Percentiles rank a stretch among this genome's conserved stretches.
Evolutionary conservation across 768 basidiomycete species (phyloP).

Genomic region (Pilatotrama ljubarskyi): DNA sequence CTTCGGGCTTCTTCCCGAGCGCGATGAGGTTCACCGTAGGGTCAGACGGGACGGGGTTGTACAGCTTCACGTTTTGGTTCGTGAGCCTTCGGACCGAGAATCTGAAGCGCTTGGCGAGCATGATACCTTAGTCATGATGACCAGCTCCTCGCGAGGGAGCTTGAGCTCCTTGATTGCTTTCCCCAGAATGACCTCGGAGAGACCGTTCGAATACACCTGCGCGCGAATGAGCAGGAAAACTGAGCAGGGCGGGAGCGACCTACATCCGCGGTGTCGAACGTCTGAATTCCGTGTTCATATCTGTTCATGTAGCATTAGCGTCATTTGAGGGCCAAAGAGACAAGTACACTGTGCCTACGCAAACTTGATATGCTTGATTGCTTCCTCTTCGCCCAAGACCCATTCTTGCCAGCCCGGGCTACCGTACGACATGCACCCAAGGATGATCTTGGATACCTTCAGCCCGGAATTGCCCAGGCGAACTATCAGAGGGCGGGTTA

Average conservation of each 20-base stretch:
- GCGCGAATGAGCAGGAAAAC: not conserved
- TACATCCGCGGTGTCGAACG: constrained; percentile 35
- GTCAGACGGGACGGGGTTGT: constrained; percentile 12
- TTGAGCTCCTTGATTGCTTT: constrained; percentile 44
- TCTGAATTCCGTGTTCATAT: constrained; percentile 39
- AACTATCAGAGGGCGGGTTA: constrained; percentile 22
- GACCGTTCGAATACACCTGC: constrained; percentile 42
- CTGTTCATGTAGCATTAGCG: constrained; percentile 1
- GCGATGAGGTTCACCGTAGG: constrained; percentile 8
- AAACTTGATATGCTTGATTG: constrained; percentile 38
- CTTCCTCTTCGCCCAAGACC: constrained; percentile 39
- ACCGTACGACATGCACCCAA: constrained; percentile 34
- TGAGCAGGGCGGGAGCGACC: not conserved
- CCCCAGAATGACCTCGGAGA: constrained; percentile 43
- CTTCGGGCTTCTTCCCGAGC: constrained; percentile 22
- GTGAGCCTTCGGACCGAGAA: too few species aligned
- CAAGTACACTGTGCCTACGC: constrained; percentile 34
- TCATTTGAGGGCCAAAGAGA: too few species aligned
- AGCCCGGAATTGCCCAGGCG: constrained; percentile 46
- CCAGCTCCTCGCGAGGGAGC: constrained; percentile 48
- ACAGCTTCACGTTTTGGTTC: constrained; percentile 17
- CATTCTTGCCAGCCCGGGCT: constrained; percentile 35
- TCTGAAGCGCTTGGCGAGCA: not conserved
- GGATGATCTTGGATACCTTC: constrained; percentile 41
- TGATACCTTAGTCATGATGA: constrained; percentile 47